These are phyloP conservation scores for Cordyceps cateniannulata DNA, from an alignment of 2,329 filamentous ascomycete species.

Conservation along the genomic window DNA sequence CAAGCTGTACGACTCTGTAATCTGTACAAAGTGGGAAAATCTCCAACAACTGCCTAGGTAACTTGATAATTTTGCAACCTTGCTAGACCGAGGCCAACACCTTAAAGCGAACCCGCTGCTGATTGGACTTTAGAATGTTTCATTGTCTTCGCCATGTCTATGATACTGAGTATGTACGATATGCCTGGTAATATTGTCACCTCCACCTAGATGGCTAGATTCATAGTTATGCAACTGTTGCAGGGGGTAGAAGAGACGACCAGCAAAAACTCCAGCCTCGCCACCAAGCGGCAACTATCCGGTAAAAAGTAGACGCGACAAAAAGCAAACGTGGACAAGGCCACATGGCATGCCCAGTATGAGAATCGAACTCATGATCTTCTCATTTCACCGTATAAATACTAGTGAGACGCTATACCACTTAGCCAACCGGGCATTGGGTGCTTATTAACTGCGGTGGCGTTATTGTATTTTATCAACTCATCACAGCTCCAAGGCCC, in stretches of 20 bases:
- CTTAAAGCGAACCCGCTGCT: no score
- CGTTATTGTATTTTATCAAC: not conserved
- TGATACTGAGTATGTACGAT: no score
- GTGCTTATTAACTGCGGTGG: not conserved
- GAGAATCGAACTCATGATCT: constrained; percentile 14
- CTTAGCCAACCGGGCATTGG: constrained; percentile 6
- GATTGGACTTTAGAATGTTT: no score
- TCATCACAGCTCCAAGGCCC: not conserved
- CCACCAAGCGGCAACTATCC: no score
- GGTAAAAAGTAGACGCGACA: not conserved
- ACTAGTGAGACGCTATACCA: not conserved
- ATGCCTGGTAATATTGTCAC: no score
- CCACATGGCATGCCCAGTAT: constrained; percentile 6
- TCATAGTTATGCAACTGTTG: no score
- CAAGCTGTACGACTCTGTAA: not conserved
- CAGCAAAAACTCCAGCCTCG: no score
- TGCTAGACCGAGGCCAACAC: not conserved
- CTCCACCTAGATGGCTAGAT: no score
- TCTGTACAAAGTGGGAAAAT: not conserved
- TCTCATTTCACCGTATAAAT: not conserved
- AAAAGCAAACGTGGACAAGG: not conserved
- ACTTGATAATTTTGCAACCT: not conserved
- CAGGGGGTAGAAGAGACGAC: no score
- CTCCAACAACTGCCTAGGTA: not conserved
- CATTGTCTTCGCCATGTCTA: no score